phyloP scores from a whole-genome alignment of 345 rosid genomes.

The Combretum micranthum region DNA sequence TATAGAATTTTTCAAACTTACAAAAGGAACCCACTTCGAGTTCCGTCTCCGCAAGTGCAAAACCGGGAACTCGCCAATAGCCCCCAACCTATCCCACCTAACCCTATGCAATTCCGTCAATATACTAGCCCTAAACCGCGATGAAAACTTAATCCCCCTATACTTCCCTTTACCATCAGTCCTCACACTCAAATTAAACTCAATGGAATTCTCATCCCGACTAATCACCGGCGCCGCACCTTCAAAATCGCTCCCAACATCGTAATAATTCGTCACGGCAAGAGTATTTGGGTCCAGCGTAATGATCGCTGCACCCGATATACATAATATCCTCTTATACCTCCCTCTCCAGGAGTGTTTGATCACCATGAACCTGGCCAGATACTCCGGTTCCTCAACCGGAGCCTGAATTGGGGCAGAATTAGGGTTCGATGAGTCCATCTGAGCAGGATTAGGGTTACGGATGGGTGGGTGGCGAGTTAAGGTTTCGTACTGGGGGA shows the following conservation, averaged over 20 bases:
- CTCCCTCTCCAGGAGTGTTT: constrained; percentile 99
- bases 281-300: constrained; percentile 86
- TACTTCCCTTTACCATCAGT: constrained; percentile 91
- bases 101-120: constrained; percentile 77
- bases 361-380: constrained; percentile 73
- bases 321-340: constrained; percentile 85
- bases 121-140: constrained; percentile 65
- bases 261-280: constrained; percentile 70
- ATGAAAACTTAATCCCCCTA: constrained; percentile 75
- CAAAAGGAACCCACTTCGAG: constrained; percentile 77
- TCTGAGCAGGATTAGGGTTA: constrained; percentile 16
- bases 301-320: constrained; percentile 51
- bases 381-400: constrained; percentile 86
- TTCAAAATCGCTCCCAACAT: constrained; percentile 60
- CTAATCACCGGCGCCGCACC: constrained; percentile 62
- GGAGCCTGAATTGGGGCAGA: constrained; percentile 20
- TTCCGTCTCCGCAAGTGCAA: constrained; percentile 67
- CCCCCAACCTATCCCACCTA: constrained; percentile 53
- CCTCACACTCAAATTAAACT: constrained; percentile 75
- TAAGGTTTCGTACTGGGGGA: constrained; percentile 40
- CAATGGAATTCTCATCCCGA: constrained; percentile 63
- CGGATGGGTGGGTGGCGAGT: constrained; percentile 18
- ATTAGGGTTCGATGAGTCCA: constrained; percentile 36
- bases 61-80: constrained; percentile 78
- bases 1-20: constrained; percentile 30